Evolutionary conservation across 2,329 filamentous ascomycete genomes (phyloP), one percentile per base, ranked within the genome.

Genomic region (Scedosporium aurantiacum): DNA sequence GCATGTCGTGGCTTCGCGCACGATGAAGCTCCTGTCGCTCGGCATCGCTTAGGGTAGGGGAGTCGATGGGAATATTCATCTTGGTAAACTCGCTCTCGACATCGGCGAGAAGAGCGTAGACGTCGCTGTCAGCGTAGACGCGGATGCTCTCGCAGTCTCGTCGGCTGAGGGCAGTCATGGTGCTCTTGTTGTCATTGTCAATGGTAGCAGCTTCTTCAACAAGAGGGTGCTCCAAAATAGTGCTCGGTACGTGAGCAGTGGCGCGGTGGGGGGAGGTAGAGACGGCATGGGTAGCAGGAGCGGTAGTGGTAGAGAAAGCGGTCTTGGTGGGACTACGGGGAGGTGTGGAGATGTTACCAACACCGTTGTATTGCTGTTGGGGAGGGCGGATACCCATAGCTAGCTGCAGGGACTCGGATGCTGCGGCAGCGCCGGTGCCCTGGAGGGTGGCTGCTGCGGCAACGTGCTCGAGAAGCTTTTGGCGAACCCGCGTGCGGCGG

Each of bases 391-490:
- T 69, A 23, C 74, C 75, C 68, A 76, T 74, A 57, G 72, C 74
- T 55, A 75, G 71, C 62, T 78, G 76, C 60, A 76, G 68, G 56
- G 72, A 73, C 64, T 78, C 76, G 63, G 70, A 74, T 40, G 72
- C 68, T 21, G 71, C 66, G 50, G 66, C 62, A 60, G 66, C 63
- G 54, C 66, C 63, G 10, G 69, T 66, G 14, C 69, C 57, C 37
- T 75, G 71, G 12, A 88, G 75, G 5, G 82, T 82, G 59, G 83
- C 75, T 2, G 88, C 87, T 16, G 88, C 89, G 56, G 89, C 89
- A 60, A 92, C 85, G 68, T 93, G 89, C 72, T 93, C 89, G 3
- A 93, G 80, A 12, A 93, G 77, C 77, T 91, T 93, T 70, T 92
- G 88, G 43, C 88, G 82, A 54, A 93, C 84, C 5, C 87, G 81